Evolutionary conservation across 139 green algal species (phyloP).

Genomic region (Micractinium sp.): DNA sequence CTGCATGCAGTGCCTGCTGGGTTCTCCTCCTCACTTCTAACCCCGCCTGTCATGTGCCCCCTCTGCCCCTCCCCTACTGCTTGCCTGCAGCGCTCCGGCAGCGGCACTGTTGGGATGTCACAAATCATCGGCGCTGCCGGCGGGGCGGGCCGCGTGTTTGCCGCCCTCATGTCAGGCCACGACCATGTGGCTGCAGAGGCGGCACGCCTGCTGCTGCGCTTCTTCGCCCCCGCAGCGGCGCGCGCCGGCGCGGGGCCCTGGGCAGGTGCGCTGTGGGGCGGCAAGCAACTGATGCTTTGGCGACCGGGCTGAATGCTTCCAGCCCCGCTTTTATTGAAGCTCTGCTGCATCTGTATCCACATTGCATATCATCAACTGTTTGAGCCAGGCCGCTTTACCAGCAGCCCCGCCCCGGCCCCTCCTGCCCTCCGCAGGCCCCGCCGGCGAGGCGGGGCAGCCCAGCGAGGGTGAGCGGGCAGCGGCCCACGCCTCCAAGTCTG

Average conservation of each 20-base stretch:
- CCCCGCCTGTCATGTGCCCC: neutral
- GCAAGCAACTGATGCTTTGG: too few species aligned
- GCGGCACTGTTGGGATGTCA: neutral
- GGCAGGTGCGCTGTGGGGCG: neutral
- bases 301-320: too few species aligned
- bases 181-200: slow-evolving; percentile 79
- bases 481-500: slow-evolving; percentile 60
- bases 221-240: slow-evolving; percentile 71
- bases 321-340: too few species aligned
- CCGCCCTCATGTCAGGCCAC: slow-evolving; percentile 60
- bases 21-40: neutral
- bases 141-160: slow-evolving; percentile 58
- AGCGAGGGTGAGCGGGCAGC: slow-evolving; percentile 27
- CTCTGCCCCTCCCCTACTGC: too few species aligned
- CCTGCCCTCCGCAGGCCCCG: neutral
- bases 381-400: too few species aligned
- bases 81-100: neutral
- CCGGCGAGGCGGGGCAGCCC: neutral
- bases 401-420: too few species aligned
- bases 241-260: slow-evolving; percentile 54
- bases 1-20: neutral
- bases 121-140: slow-evolving; percentile 38
- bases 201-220: slow-evolving; percentile 70
- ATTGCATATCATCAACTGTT: too few species aligned
- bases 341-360: too few species aligned